Conservation (phyloP, 108 stramenopile genomes). For the Chaetoceros tenuissimus region DNA sequence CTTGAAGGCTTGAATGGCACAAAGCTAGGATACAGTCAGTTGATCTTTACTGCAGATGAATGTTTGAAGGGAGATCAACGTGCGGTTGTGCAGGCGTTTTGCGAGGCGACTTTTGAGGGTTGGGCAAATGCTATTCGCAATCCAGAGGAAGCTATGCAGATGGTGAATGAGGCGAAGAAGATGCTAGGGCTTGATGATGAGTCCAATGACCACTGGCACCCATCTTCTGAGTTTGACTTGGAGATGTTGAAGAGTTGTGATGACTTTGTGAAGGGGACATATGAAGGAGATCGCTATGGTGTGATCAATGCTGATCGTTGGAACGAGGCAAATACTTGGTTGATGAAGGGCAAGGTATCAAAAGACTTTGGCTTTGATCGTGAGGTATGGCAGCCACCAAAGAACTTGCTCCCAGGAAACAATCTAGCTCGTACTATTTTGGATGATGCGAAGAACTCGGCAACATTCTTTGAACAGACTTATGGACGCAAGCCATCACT, state of each 20-base stretch:
- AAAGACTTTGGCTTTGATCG: slow-evolving; percentile 19
- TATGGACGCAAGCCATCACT: slow-evolving; percentile 26
- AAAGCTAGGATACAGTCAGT: slow-evolving; percentile 32
- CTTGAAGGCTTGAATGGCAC: slow-evolving; percentile 17
- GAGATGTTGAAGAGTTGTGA: slow-evolving; percentile 18
- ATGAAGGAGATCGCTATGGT: slow-evolving; percentile 27
- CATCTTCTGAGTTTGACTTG: slow-evolving; percentile 7
- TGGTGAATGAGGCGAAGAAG: slow-evolving; percentile 22
- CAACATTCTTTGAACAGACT: slow-evolving; percentile 8
- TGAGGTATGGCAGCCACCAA: slow-evolving; percentile 26
- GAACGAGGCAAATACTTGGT: slow-evolving; percentile 25
- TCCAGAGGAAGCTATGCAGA: slow-evolving; percentile 16
- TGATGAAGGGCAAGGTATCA: slow-evolving; percentile 6
- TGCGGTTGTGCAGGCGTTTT: slow-evolving; percentile 19
- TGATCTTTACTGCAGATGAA: slow-evolving; percentile 32
- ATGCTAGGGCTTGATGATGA: slow-evolving; percentile 28
- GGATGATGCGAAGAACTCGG: slow-evolving; percentile 20
- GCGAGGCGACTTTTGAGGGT: slow-evolving; percentile 31
- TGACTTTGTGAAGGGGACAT: slow-evolving; percentile 31
- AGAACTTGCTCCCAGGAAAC: slow-evolving; percentile 25
- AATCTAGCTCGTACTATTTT: slow-evolving; percentile 25
- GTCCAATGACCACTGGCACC: slow-evolving; percentile 31
- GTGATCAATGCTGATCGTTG: slow-evolving; percentile 26
- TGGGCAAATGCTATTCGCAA: slow-evolving; percentile 30
- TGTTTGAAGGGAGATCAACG: slow-evolving; percentile 13